Base-by-base conservation (phyloP, 2,329 filamentous ascomycete genomes). In the Penicillium aurantiogriseum region DNA sequence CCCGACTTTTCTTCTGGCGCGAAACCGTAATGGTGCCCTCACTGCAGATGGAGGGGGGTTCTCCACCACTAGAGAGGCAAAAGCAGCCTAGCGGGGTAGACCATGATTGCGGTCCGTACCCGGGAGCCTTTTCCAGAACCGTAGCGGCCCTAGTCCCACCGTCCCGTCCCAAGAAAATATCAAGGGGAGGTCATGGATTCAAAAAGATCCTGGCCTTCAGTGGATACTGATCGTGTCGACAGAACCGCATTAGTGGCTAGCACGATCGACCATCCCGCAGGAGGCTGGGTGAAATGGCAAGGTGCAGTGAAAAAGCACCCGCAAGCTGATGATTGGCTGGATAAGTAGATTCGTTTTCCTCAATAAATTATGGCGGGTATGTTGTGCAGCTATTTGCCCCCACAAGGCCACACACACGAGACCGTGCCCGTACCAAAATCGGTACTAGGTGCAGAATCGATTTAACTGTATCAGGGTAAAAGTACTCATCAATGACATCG, bases 221-320 rank as follows among this genome's bases (percentile, higher is more conserved):
- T 59, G 61, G 61, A 51, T 42, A 47, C 35, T 59, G 52, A 58
- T 65, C 56, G 53, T 55, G 57, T 62, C 31, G 57, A 60, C 43
- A 38, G 55, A 59, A 61, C 46, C 44, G 51, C 66, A 60, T 62
- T 63, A 62, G 63, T 63, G 62, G 62, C 58, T 63, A 43, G 40
- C 11, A 50, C 52, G 64, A 68, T 68, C 66, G 61, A 51, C 68
- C 63, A 63, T 62, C 61, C 54, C 66, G 68, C 67, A 71, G 67
- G 57, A 68, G 59, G 64, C 69, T 70, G 64, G 67, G 55, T 54
- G 56, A 61, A 56, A 69, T 66, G 63, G 63, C 59, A 65, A 65
- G 62, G 39, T 51, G 60, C 55, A 65, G 53, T 45, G 33, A 62
- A 65, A 64, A 66, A 61, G 61, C 47, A 56, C 51, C 58, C 58